These are phyloP conservation scores for Saccharomycopsis oosterbeekiorum DNA, from an alignment of 805 yeast species.

Conservation along the genomic window DNA sequence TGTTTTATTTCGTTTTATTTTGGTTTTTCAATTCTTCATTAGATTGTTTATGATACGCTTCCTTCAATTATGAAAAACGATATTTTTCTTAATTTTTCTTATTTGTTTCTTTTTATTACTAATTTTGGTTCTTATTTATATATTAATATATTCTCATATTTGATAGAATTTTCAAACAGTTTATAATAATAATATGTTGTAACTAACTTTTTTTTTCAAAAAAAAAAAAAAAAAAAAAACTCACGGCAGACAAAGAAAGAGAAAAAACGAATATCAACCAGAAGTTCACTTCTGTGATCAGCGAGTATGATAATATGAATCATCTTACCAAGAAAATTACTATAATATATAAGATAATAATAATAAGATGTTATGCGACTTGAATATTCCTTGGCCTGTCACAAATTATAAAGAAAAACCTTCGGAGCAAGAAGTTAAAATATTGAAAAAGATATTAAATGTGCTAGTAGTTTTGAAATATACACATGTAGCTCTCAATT, in stretches of 20 bases:
- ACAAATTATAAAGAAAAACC: constrained; percentile 35
- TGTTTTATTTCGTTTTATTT: background rate
- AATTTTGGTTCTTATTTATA: background rate
- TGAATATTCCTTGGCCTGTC: constrained; percentile 69
- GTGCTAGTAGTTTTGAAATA: constrained; percentile 58
- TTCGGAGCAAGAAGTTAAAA: constrained; percentile 31
- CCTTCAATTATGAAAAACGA: background rate
- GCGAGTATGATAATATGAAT: no score
- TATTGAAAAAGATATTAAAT: constrained; percentile 39
- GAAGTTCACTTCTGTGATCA: no score
- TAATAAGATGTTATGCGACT: constrained; percentile 44
- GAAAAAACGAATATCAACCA: background rate
- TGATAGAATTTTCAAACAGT: background rate
- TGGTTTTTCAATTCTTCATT: background rate
- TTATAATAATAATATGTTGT: no score
- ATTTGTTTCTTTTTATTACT: background rate
- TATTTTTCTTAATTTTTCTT: background rate
- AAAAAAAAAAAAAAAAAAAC: background rate
- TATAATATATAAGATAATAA: background rate
- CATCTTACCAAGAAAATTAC: background rate
- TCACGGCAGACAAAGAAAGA: background rate
- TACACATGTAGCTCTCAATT: constrained; percentile 68
- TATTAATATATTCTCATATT: background rate
- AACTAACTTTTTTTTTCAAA: background rate
- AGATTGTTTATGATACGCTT: background rate